Conservation (phyloP, 768 basidiomycete species). For the Postia placenta region DNA sequence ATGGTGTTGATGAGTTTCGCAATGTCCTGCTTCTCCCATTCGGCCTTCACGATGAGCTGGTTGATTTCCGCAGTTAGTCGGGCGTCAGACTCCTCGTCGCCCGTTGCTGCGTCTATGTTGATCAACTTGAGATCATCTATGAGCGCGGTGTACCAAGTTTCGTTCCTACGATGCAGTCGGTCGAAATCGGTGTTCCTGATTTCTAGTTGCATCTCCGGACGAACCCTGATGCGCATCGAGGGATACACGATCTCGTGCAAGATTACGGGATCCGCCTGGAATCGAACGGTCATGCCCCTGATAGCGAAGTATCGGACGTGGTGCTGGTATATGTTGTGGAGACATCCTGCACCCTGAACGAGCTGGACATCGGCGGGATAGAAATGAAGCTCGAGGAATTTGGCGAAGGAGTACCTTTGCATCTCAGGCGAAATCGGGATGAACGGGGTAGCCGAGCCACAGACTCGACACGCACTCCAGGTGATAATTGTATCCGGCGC, state of each 20-base stretch:
- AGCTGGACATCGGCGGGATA: constrained; percentile 85
- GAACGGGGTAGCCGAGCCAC: constrained; percentile 76
- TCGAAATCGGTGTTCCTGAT: constrained; percentile 92
- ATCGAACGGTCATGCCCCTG: constrained; percentile 80
- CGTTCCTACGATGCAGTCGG: constrained; percentile 63
- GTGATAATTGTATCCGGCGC: constrained; percentile 80
- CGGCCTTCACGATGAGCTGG: constrained; percentile 62
- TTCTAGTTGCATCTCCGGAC: constrained; percentile 81
- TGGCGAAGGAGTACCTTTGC: constrained; percentile 90
- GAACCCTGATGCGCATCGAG: constrained; percentile 78
- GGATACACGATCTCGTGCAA: constrained; percentile 88
- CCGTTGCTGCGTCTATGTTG: constrained; percentile 72
- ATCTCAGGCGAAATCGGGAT: constrained; percentile 89
- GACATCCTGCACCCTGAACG: constrained; percentile 84
- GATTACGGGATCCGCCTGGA: constrained; percentile 77
- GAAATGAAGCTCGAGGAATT: constrained; percentile 94
- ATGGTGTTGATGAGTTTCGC: constrained; percentile 65
- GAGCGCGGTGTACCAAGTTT: constrained; percentile 67
- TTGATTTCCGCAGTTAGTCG: constrained; percentile 59
- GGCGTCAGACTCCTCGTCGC: constrained; percentile 67
- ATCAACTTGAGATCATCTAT: constrained; percentile 74
- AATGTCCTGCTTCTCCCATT: constrained; percentile 71
- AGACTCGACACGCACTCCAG: constrained; percentile 83
- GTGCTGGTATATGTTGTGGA: constrained; percentile 91
- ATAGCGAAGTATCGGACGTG: constrained; percentile 89